These are phyloP conservation scores for Yamadazyma dushanensis DNA, from an alignment of 1,139 yeast genomes.

Conservation along the genomic window DNA sequence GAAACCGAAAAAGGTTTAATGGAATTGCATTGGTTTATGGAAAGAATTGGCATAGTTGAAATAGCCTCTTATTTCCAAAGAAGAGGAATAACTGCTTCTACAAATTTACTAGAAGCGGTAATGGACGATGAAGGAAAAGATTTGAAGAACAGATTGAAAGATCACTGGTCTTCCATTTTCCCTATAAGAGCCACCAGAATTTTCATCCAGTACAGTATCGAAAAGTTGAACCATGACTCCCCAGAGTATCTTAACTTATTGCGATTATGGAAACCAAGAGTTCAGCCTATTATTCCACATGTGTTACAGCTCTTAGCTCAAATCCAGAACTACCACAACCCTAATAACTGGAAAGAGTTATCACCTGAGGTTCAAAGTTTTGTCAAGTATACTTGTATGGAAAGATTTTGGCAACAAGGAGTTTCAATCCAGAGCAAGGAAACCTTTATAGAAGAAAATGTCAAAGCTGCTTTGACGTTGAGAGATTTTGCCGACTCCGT, in stretches of 20 bases:
- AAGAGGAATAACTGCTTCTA: slow-evolving; percentile 74
- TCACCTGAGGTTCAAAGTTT: slow-evolving; percentile 90
- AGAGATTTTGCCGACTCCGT: slow-evolving; percentile 97
- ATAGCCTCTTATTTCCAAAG: slow-evolving; percentile 88
- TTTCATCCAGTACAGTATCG: slow-evolving; percentile 92
- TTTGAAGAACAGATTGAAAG: slow-evolving; percentile 74
- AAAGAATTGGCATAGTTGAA: slow-evolving; percentile 88
- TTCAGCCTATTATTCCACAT: slow-evolving; percentile 89
- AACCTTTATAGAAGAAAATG: slow-evolving; percentile 91
- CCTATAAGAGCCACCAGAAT: slow-evolving; percentile 96
- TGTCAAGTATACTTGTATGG: slow-evolving; percentile 83
- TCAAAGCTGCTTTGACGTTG: slow-evolving; percentile 87
- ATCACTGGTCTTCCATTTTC: slow-evolving; percentile 91
- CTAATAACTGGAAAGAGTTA: slow-evolving; percentile 83
- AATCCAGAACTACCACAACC: slow-evolving; percentile 92
- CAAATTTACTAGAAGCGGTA: slow-evolving; percentile 71
- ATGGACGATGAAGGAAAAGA: slow-evolving; percentile 91
- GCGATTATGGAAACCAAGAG: slow-evolving; percentile 87
- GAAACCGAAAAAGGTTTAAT: slow-evolving; percentile 84
- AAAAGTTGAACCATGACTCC: slow-evolving; percentile 76
- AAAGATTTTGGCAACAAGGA: slow-evolving; percentile 98
- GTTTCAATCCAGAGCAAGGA: slow-evolving; percentile 93
- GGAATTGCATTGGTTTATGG: slow-evolving; percentile 97
- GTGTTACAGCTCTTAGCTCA: slow-evolving; percentile 83
- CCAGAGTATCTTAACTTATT: slow-evolving; percentile 73